Evolutionary conservation across 805 yeast species (phyloP), one percentile per base, ranked within the genome.

Genomic region (Lachancea fermentati): DNA sequence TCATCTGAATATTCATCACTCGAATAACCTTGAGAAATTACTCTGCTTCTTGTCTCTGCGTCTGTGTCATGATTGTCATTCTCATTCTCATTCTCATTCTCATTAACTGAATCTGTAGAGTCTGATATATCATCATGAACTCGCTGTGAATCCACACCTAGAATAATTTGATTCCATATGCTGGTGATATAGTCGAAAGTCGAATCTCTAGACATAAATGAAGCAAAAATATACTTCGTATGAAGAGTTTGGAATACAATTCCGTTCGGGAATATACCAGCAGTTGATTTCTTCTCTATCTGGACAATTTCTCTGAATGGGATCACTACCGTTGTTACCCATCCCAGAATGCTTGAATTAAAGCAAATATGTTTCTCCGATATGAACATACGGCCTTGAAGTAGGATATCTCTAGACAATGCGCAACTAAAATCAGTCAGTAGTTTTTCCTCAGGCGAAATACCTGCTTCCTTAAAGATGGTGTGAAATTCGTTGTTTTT

Each of bases 231-330:
- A 54, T 75, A 78, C 49, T 72, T 76, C 18, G 73, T 75, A 51
- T 81, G 84, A 35, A 79, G 60, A 1, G 88, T 81, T 41, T 75
- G 71, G 16, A 82, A 71, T 32, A 72, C 70, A 46, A 82, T 72
- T 1, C 84, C 86, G 53, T 81, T 82, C 4, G 87, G 87, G 45
- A 82, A 79, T 12, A 82, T 65, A 0, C 78, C 79, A 0, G 80
- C 83, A 0, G 87, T 81, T 12, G 75, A 70, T 55, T 72, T 76
- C 57, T 81, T 81, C 46, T 78, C 82, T 15, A 82, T 69, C 47
- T 75, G 77, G 22, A 79, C 70, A 16, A 82, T 76, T 48, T 81
- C 85, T 40, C 68, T 72, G 38, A 79, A 66, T 2, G 85, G 78
- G 4, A 82, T 70, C 3, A 70, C 55, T 14, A 79, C 54, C 44